Evolutionary conservation across 257 asterid genomes (phyloP).

Genomic region (Jacaranda mimosifolia): DNA sequence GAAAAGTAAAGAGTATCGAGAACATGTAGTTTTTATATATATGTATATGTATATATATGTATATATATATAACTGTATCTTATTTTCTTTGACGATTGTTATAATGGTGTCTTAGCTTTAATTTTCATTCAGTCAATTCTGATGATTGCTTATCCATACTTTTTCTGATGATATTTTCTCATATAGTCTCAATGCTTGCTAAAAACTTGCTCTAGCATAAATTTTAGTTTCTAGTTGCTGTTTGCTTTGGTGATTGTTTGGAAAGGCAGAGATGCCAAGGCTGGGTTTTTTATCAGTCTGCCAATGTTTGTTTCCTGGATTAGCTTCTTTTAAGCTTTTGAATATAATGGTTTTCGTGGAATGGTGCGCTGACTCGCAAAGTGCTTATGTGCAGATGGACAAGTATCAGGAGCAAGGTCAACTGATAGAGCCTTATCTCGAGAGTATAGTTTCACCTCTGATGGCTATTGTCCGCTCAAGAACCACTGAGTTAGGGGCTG

Average conservation of each 20-base stretch:
- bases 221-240: neutral
- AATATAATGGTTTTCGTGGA: neutral
- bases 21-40: no score
- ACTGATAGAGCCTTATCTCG: slow-evolving; percentile 92
- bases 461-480: slow-evolving; percentile 85
- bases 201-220: slow-evolving; percentile 22
- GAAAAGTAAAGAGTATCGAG: neutral
- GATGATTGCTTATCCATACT: neutral
- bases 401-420: slow-evolving; percentile 98
- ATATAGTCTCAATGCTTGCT: slow-evolving; percentile 21
- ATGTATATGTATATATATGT: no score
- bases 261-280: slow-evolving; percentile 16
- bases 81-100: slow-evolving; percentile 21
- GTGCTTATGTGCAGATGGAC: slow-evolving; percentile 74
- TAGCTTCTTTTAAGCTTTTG: neutral
- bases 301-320: slow-evolving; percentile 24
- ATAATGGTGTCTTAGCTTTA: slow-evolving; percentile 5
- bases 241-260: slow-evolving; percentile 17
- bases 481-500: slow-evolving; percentile 69
- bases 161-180: neutral
- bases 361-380: slow-evolving; percentile 32
- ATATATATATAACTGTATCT: no score
- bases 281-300: slow-evolving; percentile 11
- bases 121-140: neutral
- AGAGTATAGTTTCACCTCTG: slow-evolving; percentile 83